Conservation (phyloP, 2,329 filamentous ascomycete genomes). For the Pseudogymnoascus sp. region DNA sequence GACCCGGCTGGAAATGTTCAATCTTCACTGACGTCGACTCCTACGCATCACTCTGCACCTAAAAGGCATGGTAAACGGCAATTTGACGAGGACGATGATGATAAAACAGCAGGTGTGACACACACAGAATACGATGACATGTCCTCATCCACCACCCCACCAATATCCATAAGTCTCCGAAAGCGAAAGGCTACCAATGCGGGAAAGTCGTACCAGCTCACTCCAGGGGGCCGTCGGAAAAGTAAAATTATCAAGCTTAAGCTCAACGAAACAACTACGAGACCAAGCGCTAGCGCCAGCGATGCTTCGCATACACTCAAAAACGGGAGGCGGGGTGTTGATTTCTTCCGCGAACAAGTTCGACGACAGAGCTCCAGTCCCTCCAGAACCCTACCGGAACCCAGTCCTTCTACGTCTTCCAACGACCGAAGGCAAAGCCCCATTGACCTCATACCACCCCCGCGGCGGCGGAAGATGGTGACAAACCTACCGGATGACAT, state of each 20-base stretch:
- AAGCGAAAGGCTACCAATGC: not conserved
- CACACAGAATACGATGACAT: not conserved
- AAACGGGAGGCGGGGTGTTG: not conserved
- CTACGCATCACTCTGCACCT: not conserved
- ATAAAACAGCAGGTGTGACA: not conserved
- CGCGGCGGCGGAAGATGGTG: not conserved
- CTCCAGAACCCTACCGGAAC: not conserved
- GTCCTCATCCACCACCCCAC: no score
- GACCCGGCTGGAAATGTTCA: not conserved
- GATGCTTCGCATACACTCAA: not conserved
- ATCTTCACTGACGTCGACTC: not conserved
- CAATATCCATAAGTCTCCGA: not conserved
- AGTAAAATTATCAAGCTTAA: not conserved
- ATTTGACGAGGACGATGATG: no score
- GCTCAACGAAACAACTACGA: not conserved
- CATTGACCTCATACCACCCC: not conserved
- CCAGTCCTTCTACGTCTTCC: not conserved
- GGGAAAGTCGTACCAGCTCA: not conserved
- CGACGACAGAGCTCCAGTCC: not conserved
- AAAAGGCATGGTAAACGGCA: not conserved
- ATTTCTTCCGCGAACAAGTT: not conserved
- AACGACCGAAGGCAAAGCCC: not conserved
- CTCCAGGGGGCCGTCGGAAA: not conserved
- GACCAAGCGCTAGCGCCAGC: not conserved
- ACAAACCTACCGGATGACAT: not conserved